Evolutionary conservation across 2,329 filamentous ascomycete genomes (phyloP).

Genomic region (Chalaropsis ovoidea): DNA sequence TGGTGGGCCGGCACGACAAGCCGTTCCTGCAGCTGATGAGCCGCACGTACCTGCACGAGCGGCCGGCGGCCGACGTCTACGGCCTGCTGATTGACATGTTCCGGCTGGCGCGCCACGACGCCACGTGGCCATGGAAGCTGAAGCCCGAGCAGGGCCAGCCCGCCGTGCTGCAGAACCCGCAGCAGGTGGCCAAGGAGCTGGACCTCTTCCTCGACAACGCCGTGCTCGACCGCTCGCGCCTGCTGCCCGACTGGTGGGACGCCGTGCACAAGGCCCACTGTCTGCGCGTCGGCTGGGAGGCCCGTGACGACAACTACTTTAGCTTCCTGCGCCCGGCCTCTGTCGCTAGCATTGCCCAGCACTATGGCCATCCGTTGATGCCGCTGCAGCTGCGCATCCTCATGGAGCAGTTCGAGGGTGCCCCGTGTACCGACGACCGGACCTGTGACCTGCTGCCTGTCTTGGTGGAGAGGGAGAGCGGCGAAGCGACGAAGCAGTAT

Average conservation of each 20-base stretch:
- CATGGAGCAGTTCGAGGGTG: not conserved
- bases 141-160: not conserved
- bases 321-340: not conserved
- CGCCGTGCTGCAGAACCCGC: not conserved
- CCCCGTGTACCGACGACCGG: not conserved
- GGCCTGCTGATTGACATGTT: constrained; percentile 9
- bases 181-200: not conserved
- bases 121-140: not conserved
- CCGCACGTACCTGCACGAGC: constrained; percentile 1
- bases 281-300: constrained; percentile 1
- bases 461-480: not conserved
- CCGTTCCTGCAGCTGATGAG: constrained; percentile 5
- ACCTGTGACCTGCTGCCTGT: not conserved
- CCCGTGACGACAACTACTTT: not conserved
- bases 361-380: not conserved
- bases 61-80: not conserved
- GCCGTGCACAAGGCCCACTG: constrained; percentile 3
- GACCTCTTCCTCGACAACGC: not conserved
- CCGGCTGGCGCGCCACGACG: not conserved
- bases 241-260: not conserved
- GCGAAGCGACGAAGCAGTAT: not conserved
- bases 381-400: not conserved
- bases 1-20: not conserved
- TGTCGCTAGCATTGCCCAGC: not conserved
- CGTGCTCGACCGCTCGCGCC: not conserved